Conservation (phyloP, 805 yeast species). For the Candida ficus region DNA sequence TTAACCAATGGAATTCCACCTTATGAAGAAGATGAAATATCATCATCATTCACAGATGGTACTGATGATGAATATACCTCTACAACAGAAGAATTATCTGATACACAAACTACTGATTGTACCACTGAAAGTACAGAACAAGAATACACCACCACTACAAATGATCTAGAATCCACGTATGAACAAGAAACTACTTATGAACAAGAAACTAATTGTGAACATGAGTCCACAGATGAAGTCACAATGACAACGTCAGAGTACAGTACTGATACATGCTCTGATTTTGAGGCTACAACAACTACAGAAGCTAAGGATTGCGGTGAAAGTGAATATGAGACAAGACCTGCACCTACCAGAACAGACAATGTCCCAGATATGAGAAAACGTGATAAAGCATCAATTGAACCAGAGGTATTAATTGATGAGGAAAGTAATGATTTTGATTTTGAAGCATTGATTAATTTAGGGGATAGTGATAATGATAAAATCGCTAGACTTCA, state of each 20-base stretch:
- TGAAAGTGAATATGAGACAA: slow-evolving; percentile 3
- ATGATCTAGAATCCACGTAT: no score
- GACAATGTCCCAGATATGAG: slow-evolving; percentile 4
- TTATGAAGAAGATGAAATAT: not conserved
- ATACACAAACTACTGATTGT: no score
- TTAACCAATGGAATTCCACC: slow-evolving; percentile 12
- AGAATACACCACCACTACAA: no score
- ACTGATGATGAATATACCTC: no score
- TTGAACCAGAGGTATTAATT: slow-evolving; percentile 4
- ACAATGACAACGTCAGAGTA: not conserved
- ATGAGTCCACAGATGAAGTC: not conserved
- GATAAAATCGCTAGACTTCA: slow-evolving; percentile 21
- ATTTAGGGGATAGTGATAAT: slow-evolving; percentile 20
- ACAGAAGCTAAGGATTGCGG: slow-evolving; percentile 3
- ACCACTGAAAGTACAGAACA: no score
- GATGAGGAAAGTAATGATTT: slow-evolving; percentile 5
- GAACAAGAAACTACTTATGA: no score
- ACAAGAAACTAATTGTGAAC: no score
- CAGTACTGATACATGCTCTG: not conserved
- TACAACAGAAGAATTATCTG: no score
- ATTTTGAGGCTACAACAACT: not conserved
- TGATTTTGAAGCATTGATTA: slow-evolving; percentile 11
- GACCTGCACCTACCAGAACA: slow-evolving; percentile 6
- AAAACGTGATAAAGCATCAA: slow-evolving; percentile 10
- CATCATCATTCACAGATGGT: no score